Base-by-base conservation (phyloP, 1,284 basidiomycete species). In the Puccinia hordei region DNA sequence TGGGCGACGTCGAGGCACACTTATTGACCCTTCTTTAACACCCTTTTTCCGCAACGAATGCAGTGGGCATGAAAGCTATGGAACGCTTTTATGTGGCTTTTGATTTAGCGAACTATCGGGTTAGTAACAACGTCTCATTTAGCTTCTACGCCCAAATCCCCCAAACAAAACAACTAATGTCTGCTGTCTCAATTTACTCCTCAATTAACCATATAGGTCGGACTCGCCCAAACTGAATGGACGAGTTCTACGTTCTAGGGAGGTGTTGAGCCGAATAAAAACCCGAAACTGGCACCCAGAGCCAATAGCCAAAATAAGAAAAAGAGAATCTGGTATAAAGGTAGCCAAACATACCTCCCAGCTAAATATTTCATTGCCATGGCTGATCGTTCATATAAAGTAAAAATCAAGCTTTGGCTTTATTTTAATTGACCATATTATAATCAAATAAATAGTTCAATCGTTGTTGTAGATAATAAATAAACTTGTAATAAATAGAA, bases 41-140 rank as follows among this genome's bases (percentile, higher is more conserved):
- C 35, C n/a, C 46, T 35, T 3, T 17, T 19, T 66, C 24, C 46
- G 46, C 8, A 8, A 49, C 46, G 17, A 44, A 38, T 57, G 24
- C 38, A 81, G 79, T 81, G 38, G 79, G 79, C 12, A 81, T 81
- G 79, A 81, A 81, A 49, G 79, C 72, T 13, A 81, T 81, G 79
- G 79, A 81, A 68, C 69, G 79, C 33, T 81, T 81, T 51, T 81
- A 81, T 33, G 72, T 74, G 22, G 79, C 79, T 12, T 74, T 81
- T 22, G 79, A 81, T 74, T 66, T 81, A 49, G 71, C 71, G 24
- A 74, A 68, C 30, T 81, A 81, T 41, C 69, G 51, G 72, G 79
- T 81, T 24, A 63, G 79, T 74, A 12, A n/a, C 17, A 13, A 24
- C 35, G 55, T n/a, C 38, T 55, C 24, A 30, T 59, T n/a, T 59